Percentiles rank a stretch among this genome's conserved stretches.
Conservation (phyloP, 331 rosid species). For the Pyracantha coccinea region DNA sequence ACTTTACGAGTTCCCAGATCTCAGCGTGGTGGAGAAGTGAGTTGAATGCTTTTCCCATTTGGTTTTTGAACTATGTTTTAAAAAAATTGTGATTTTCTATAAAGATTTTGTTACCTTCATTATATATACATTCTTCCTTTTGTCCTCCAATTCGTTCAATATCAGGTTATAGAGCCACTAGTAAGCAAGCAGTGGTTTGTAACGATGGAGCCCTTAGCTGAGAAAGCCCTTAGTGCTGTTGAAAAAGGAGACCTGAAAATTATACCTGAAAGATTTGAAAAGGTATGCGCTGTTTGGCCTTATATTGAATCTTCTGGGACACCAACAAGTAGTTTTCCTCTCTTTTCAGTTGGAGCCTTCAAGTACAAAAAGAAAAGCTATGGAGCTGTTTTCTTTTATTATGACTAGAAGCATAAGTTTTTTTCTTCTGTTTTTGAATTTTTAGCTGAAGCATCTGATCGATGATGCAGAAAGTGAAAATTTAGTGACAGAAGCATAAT, state of each 20-base stretch:
- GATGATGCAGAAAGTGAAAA: background rate
- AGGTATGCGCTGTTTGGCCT: slow-evolving; percentile 38
- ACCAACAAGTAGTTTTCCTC: too few species aligned
- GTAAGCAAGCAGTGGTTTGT: slow-evolving; percentile 99
- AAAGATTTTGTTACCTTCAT: background rate
- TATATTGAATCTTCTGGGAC: background rate
- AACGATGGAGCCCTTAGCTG: slow-evolving; percentile 92
- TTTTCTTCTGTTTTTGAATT: too few species aligned
- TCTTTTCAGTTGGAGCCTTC: background rate
- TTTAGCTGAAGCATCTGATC: background rate
- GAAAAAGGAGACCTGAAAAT: slow-evolving; percentile 76
- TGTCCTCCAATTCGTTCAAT: background rate
- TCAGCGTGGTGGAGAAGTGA: slow-evolving; percentile 99
- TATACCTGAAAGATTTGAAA: slow-evolving; percentile 89
- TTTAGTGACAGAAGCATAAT: background rate
- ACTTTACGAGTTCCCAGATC: slow-evolving; percentile 92
- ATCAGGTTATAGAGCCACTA: slow-evolving; percentile 90
- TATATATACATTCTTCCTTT: background rate
- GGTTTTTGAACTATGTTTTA: background rate
- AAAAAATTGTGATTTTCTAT: background rate
- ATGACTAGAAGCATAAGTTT: background rate
- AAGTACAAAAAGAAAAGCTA: too few species aligned
- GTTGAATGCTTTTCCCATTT: slow-evolving; percentile 14
- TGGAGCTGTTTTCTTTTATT: background rate
- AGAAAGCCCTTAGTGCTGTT: slow-evolving; percentile 82